Percentiles rank a stretch among this genome's conserved stretches.
Conservation (phyloP, 192 early-diverging fungal species). For the Dimargaris xerosporica region DNA sequence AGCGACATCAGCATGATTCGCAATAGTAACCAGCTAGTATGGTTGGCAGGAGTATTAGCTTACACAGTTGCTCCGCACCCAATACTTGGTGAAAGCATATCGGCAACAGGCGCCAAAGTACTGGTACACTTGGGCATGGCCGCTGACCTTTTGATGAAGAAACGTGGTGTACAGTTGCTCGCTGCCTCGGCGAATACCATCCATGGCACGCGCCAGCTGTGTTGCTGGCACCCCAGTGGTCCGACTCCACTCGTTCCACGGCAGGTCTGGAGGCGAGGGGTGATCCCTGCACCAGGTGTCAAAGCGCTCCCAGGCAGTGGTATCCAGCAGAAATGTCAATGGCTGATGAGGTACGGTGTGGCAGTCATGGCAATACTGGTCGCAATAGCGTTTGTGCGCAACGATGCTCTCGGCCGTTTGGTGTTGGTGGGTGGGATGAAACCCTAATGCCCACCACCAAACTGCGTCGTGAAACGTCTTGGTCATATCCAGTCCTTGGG, state of each 20-base stretch:
- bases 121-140: neutral
- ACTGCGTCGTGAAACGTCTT: neutral
- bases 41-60: no score
- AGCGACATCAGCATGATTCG: no score
- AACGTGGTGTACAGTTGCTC: neutral
- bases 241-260: neutral
- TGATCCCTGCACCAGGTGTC: neutral
- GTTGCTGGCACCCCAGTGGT: neutral
- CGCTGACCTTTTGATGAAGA: neutral
- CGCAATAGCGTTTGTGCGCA: neutral
- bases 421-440: neutral
- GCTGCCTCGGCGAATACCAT: neutral
- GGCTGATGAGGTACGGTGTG: neutral
- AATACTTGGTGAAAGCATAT: neutral
- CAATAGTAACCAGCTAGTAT: no score
- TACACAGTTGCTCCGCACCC: neutral
- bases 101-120: neutral
- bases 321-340: neutral
- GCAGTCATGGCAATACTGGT: neutral
- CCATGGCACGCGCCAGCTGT: neutral
- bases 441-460: slow-evolving; percentile 9
- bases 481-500: neutral
- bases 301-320: neutral
- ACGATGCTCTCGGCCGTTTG: neutral
- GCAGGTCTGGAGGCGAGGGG: neutral